phyloP scores from a whole-genome alignment of 2,329 filamentous ascomycete genomes.

The Cladosporium sp. region DNA sequence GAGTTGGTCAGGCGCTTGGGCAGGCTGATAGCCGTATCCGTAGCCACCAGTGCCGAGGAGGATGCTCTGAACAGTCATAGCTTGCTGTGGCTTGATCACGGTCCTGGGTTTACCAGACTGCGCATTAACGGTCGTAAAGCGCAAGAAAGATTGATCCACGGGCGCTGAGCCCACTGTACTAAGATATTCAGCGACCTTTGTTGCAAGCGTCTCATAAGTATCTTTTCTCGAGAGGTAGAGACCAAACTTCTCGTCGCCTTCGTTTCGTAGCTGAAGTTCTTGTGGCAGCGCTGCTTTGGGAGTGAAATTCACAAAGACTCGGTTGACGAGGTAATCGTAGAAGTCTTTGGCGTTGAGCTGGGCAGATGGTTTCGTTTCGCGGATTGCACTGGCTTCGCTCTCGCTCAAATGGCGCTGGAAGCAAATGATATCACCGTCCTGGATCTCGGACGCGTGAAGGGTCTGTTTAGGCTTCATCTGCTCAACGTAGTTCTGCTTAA shows the following conservation, averaged over 20 bases:
- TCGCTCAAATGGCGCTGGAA: slow-evolving; percentile 67
- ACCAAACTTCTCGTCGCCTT: slow-evolving; percentile 62
- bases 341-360: slow-evolving; percentile 44
- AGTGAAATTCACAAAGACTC: slow-evolving; percentile 71
- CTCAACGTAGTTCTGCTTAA: slow-evolving; percentile 97
- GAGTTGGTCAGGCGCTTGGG: slow-evolving; percentile 60
- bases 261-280: slow-evolving; percentile 26
- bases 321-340: slow-evolving; percentile 89
- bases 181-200: slow-evolving; percentile 75
- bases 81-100: slow-evolving; percentile 66
- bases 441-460: slow-evolving; percentile 84
- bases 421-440: slow-evolving; percentile 94
- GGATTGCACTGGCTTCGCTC: slow-evolving; percentile 22
- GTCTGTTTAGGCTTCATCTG: slow-evolving; percentile 86
- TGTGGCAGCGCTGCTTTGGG: slow-evolving; percentile 49
- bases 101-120: slow-evolving; percentile 72
- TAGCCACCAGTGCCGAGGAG: slow-evolving; percentile 64
- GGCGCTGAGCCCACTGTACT: slow-evolving; percentile 33
- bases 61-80: slow-evolving; percentile 71
- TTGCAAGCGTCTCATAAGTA: slow-evolving; percentile 79
- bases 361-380: slow-evolving; percentile 26
- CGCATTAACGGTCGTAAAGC: slow-evolving; percentile 81
- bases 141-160: slow-evolving; percentile 78
- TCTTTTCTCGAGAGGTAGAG: slow-evolving; percentile 82
- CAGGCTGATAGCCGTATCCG: slow-evolving; percentile 61